Base-by-base conservation (phyloP, 768 basidiomycete species). In the Tylopilus sp. region DNA sequence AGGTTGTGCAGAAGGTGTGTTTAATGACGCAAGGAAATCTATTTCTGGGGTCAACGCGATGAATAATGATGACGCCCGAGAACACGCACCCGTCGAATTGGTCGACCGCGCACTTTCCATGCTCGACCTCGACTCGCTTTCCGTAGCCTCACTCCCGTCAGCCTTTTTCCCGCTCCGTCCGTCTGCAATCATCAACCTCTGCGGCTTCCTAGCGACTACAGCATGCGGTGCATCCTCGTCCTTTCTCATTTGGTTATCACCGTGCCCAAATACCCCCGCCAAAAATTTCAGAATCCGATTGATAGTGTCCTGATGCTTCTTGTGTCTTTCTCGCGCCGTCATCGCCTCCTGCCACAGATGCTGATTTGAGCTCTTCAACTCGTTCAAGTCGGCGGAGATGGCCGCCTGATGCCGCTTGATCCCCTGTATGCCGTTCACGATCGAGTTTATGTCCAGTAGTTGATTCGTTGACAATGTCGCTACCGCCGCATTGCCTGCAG, bases 271-370 rank as follows among this genome's bases (percentile, higher is more conserved):
- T 3, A 98, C 87, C 13, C 92, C 86, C 11, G 95, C 95, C 50
- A 99, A 73, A 71, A 99, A 98, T 55, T 92, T 89, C 57, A 99
- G 80, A 55, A 99, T 98, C 50, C 91, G 77, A 63, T 97, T 93
- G 67, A 98, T 93, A 21, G 93, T 97, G 68, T 98, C 94, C 64
- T 97, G 89, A 59, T 98, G 94, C 64, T 91, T 94, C 67, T 92
- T 86, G 64, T 96, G 86, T 52, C 84, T 80, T 58, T 86, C 83
- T 16, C 93, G 77, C 2, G 91, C 82, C 29, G 81, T 74, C 59
- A 92, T 71, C 2, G 92, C 86, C 64, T 98, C 94, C 66, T 92
- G 84, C 96, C 96, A 99, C n/a, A 98, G 71, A 21, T 85, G 74
- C 58, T 93, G 84, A 64, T 98, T 98, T 3, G 86, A 88, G 52